A percentile compares a stretch with the other conserved stretches of the same genome.
Conservation (phyloP, 2,329 filamentous ascomycete species). For the Byssochlamys sp. region DNA sequence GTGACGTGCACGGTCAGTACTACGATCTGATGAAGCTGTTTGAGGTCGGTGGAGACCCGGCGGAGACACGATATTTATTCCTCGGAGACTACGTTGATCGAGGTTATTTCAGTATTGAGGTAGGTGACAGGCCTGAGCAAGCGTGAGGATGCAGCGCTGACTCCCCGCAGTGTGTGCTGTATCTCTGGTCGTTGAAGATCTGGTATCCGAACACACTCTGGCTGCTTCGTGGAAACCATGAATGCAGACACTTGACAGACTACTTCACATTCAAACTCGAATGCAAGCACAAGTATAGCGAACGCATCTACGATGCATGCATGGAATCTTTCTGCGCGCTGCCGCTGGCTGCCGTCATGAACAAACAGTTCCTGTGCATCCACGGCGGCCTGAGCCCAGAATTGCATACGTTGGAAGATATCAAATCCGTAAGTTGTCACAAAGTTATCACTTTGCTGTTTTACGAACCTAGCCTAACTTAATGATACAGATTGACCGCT, state of each 20-base stretch:
- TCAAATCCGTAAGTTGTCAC: slow-evolving; percentile 61
- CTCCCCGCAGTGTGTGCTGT: slow-evolving; percentile 65
- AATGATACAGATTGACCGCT: slow-evolving; percentile 70
- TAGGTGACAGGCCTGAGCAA: slow-evolving; percentile 22
- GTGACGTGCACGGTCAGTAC: slow-evolving; percentile 97
- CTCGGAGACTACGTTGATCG: slow-evolving; percentile 95
- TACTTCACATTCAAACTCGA: slow-evolving; percentile 99
- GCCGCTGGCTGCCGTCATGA: slow-evolving; percentile 93
- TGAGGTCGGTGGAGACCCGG: slow-evolving; percentile 91
- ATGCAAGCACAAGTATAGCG: slow-evolving; percentile 99
- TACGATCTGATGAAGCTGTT: slow-evolving; percentile 99
- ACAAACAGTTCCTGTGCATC: slow-evolving; percentile 98
- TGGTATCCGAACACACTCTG: slow-evolving; percentile 97
- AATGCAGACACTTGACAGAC: slow-evolving; percentile 96
- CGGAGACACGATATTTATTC: slow-evolving; percentile 94
- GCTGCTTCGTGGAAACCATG: slow-evolving; percentile 94
- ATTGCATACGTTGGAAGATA: slow-evolving; percentile 85
- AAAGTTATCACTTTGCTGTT: background rate
- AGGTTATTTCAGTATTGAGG: slow-evolving; percentile 97
- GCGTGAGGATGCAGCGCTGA: slow-evolving; percentile 4
- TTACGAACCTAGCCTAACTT: slow-evolving; percentile 16
- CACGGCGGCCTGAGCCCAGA: slow-evolving; percentile 94
- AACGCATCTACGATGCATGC: slow-evolving; percentile 90
- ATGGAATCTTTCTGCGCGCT: slow-evolving; percentile 96
- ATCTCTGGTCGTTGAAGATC: slow-evolving; percentile 96